Percentiles rank a stretch among this genome's conserved stretches.
phyloP scores from a whole-genome alignment of 116 monocot species.

The Posidonia oceanica region DNA sequence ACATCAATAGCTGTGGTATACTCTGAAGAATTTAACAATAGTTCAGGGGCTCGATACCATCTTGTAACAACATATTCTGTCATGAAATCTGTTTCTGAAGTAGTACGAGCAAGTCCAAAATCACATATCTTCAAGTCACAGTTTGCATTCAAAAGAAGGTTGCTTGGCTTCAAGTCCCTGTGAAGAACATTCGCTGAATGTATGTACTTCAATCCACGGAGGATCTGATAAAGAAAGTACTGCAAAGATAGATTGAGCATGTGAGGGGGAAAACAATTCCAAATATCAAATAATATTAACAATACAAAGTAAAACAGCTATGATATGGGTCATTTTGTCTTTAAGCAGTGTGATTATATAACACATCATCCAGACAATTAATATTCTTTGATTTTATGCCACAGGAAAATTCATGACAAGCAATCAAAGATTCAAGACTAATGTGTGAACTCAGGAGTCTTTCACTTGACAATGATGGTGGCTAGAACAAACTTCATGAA shows the following conservation, averaged over 20 bases:
- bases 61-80: slow-evolving; percentile 97
- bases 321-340: no score
- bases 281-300: no score
- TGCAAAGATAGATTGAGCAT: slow-evolving; percentile 19
- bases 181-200: slow-evolving; percentile 98
- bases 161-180: slow-evolving; percentile 96
- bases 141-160: slow-evolving; percentile 90
- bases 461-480: not conserved
- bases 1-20: slow-evolving; percentile 94
- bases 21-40: slow-evolving; percentile 83
- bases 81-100: slow-evolving; percentile 95
- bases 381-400: no score
- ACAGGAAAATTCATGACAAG: no score
- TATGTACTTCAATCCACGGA: slow-evolving; percentile 93
- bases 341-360: no score
- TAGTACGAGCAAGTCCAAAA: slow-evolving; percentile 91
- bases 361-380: no score
- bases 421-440: no score
- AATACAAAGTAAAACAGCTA: no score
- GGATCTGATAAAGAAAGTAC: slow-evolving; percentile 96
- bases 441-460: not conserved
- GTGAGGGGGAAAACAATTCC: not conserved
- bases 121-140: slow-evolving; percentile 99
- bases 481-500: no score
- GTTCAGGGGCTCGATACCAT: slow-evolving; percentile 93